Evolutionary conservation across 176 grass and related monocot species (phyloP).

Genomic region (Stipa capillata): DNA sequence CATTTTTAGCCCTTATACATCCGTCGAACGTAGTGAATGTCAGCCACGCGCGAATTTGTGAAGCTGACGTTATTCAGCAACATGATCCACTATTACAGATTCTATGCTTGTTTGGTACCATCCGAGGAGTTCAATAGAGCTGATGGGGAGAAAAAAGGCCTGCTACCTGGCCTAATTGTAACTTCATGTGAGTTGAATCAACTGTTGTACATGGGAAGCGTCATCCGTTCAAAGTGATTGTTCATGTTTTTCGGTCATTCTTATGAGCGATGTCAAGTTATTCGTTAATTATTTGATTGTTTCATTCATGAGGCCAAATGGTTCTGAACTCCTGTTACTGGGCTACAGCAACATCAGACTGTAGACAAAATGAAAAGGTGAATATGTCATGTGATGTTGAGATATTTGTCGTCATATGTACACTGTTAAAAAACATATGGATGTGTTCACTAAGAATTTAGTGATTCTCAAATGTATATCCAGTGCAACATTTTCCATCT

Average conservation of each 20-base stretch:
- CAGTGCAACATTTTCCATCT: too few relatives aligned
- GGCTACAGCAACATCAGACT: neutral
- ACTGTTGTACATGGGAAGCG: conserved; percentile 9
- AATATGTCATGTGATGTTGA: too few relatives aligned
- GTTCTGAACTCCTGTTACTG: neutral
- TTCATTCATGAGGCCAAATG: conserved; percentile 12
- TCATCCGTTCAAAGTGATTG: neutral
- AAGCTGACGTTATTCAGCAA: conserved; percentile 14
- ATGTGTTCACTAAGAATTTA: too few relatives aligned
- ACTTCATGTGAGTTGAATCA: conserved; percentile 1
- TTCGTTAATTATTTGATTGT: conserved; percentile 24
- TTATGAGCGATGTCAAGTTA: neutral
- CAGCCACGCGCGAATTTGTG: neutral
- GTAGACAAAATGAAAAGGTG: neutral
- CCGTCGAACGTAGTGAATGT: neutral
- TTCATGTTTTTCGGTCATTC: conserved; percentile 20
- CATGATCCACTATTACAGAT: conserved; percentile 23
- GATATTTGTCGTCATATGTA: too few relatives aligned
- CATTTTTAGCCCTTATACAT: neutral
- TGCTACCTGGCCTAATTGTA: neutral
- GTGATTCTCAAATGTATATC: too few relatives aligned
- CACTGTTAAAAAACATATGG: too few relatives aligned
- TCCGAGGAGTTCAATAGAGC: neutral
- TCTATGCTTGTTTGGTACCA: conserved; percentile 4
- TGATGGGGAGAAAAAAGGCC: neutral